Conservation (phyloP, 2,329 filamentous ascomycete genomes). For the Tolypocladium tropicale region DNA sequence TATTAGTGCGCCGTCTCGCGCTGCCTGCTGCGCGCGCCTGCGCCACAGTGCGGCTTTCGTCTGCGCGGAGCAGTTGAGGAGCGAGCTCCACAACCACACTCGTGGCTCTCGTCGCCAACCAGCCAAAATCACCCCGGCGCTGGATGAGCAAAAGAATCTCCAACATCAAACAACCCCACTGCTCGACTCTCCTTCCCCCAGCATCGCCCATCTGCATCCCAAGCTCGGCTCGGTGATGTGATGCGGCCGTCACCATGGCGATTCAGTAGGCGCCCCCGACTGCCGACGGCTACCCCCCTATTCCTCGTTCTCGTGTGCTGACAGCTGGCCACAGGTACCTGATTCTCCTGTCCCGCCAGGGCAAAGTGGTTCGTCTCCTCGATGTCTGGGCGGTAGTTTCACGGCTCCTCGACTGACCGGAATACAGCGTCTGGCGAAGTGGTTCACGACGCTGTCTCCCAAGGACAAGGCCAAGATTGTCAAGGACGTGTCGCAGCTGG, state of each 20-base stretch:
- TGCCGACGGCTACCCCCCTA: slow-evolving; percentile 3
- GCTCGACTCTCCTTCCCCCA: background rate
- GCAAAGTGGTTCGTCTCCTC: slow-evolving; percentile 78
- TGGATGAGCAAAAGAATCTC: slow-evolving; percentile 2
- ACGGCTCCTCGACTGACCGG: slow-evolving; percentile 3
- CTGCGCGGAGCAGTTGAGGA: too few species aligned
- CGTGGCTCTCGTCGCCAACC: slow-evolving; percentile 14
- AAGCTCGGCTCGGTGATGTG: slow-evolving; percentile 9
- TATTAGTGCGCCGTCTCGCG: too few species aligned
- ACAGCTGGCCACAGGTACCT: slow-evolving; percentile 59
- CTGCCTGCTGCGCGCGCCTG: too few species aligned
- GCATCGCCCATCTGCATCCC: slow-evolving; percentile 3
- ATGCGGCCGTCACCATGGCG: slow-evolving; percentile 25
- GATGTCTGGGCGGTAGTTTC: background rate
- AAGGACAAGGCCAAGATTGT: slow-evolving; percentile 99
- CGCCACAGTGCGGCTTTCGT: too few species aligned
- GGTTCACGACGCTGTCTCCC: slow-evolving; percentile 96
- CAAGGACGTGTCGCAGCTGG: slow-evolving; percentile 97
- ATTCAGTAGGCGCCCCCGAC: slow-evolving; percentile 27
- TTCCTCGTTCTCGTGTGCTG: slow-evolving; percentile 7
- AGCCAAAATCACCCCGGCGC: slow-evolving; percentile 8
- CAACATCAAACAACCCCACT: background rate
- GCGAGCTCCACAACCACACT: background rate
- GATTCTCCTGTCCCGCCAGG: slow-evolving; percentile 93
- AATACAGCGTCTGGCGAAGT: slow-evolving; percentile 85